These are phyloP conservation scores for Myriangium duriaei DNA, from an alignment of 2,329 filamentous ascomycete genomes.

Conservation along the genomic window DNA sequence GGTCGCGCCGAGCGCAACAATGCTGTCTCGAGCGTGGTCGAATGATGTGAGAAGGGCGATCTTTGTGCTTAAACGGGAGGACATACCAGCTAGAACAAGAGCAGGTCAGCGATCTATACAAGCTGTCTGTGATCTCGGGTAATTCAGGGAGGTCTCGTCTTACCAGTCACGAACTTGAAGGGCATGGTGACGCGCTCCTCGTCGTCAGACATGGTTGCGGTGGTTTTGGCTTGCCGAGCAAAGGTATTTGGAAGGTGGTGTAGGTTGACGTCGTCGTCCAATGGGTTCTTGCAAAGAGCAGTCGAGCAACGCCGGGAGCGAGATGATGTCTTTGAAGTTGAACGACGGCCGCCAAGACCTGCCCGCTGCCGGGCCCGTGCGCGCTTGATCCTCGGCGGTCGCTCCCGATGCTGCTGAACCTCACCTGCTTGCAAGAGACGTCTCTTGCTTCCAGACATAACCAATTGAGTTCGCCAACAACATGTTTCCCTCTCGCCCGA, in stretches of 20 bases:
- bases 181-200: conserved; percentile 91
- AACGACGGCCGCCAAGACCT: neutral
- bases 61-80: neutral
- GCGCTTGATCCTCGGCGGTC: neutral
- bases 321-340: neutral
- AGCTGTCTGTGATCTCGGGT: no score
- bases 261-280: neutral
- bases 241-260: neutral
- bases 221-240: conserved; percentile 16
- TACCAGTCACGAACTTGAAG: conserved; percentile 99
- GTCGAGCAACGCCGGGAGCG: conserved; percentile 1
- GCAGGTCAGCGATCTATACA: conserved; percentile 1
- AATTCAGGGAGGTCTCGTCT: conserved; percentile 34
- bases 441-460: neutral
- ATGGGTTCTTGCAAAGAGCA: conserved; percentile 12
- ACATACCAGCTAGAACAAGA: conserved; percentile 21
- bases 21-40: neutral
- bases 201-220: conserved; percentile 77
- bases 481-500: neutral
- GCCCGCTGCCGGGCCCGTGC: neutral
- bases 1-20: no score
- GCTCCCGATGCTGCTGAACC: conserved; percentile 22
- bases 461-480: neutral
- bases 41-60: neutral
- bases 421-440: conserved; percentile 15